Conservation (phyloP, 1,284 basidiomycete species). For the Sphaerobolus stellatus region DNA sequence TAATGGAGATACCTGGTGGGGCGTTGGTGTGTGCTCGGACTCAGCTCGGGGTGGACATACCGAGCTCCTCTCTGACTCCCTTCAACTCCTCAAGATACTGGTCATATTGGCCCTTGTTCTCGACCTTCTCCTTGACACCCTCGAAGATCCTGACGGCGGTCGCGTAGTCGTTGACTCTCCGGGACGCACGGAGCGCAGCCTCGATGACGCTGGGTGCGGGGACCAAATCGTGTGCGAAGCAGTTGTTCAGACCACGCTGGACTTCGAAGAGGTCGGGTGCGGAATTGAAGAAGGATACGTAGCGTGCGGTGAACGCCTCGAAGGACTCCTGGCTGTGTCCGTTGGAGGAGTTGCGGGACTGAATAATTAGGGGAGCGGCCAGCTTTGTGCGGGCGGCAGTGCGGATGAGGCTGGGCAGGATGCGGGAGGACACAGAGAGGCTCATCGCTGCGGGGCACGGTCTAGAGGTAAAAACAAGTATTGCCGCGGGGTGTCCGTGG, state of each 20-base stretch:
- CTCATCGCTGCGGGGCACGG: conserved; percentile 4
- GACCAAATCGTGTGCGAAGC: conserved; percentile 98
- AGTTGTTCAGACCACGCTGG: conserved; percentile 98
- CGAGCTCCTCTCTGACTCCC: conserved; percentile 83
- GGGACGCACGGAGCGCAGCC: conserved; percentile 84
- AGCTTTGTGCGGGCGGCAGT: conserved; percentile 3
- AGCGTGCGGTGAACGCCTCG: conserved; percentile 92
- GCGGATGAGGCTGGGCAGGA: conserved; percentile 6
- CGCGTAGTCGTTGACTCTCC: conserved; percentile 95
- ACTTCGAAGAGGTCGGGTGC: conserved; percentile 97
- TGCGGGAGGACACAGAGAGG: conserved; percentile 5
- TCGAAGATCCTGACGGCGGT: conserved; percentile 96
- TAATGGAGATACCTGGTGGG: conserved; percentile 38
- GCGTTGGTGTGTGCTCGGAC: not conserved
- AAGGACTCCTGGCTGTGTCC: conserved; percentile 86
- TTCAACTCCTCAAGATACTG: conserved; percentile 88
- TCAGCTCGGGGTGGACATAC: conserved; percentile 39
- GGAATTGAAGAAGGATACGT: conserved; percentile 89
- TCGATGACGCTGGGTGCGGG: conserved; percentile 88
- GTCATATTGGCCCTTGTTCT: conserved; percentile 92
- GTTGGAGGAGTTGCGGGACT: not conserved
- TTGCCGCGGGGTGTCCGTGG: not conserved
- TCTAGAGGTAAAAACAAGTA: not conserved
- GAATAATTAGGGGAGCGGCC: not conserved
- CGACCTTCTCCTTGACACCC: conserved; percentile 90